phyloP scores from a whole-genome alignment of 2,329 filamentous ascomycete species.

The Ophiostoma tasmaniense region DNA sequence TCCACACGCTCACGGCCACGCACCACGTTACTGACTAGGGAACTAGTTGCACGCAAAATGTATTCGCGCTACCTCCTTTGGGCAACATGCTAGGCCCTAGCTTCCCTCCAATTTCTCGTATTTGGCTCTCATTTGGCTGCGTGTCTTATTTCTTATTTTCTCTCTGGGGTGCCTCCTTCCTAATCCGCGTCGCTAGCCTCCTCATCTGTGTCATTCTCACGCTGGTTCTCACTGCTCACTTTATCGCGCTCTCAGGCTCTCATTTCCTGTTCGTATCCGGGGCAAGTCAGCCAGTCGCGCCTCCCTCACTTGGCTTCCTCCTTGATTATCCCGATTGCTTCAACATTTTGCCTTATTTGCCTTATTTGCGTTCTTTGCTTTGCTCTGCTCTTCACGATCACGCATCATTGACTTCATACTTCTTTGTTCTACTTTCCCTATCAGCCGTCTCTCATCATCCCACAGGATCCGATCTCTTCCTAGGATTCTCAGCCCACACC shows the following conservation, averaged over 20 bases:
- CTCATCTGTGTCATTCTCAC: background rate
- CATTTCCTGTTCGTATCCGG: background rate
- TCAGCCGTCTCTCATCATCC: background rate
- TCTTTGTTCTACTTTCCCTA: background rate
- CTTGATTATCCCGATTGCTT: background rate
- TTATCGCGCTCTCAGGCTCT: background rate
- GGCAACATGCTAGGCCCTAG: background rate
- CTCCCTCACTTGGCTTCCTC: background rate
- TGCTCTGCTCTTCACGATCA: background rate
- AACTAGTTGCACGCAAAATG: background rate
- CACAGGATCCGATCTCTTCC: background rate
- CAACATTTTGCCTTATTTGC: background rate
- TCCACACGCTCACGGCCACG: background rate
- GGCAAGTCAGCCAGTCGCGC: background rate
- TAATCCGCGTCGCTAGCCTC: background rate
- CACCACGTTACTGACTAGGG: background rate
- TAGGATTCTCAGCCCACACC: background rate
- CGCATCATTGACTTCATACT: background rate
- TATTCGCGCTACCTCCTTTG: background rate
- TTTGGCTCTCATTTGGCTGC: slow-evolving; percentile 3
- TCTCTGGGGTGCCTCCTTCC: background rate
- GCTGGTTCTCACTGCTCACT: background rate
- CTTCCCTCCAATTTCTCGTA: slow-evolving; percentile 7
- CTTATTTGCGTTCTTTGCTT: background rate
- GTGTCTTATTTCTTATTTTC: background rate